Evolutionary conservation across 192 early-diverging fungal genomes (phyloP), one percentile per base, ranked within the genome.

Genomic region (Phlyctochytrium bullatum): DNA sequence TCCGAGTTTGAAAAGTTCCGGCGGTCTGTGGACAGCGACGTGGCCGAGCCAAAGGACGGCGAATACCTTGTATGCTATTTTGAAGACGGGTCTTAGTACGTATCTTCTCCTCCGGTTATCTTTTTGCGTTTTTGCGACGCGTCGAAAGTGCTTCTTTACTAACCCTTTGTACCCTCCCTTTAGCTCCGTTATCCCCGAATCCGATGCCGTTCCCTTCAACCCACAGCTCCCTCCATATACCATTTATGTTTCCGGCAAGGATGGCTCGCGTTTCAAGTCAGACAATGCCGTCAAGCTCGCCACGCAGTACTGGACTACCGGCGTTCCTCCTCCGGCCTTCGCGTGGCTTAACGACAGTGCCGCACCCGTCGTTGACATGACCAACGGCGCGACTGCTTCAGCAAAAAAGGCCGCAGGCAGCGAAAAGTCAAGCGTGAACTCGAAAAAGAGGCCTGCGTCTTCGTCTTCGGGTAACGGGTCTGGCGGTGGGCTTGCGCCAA

Each of bases 61-160:
- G 83, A 86, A 71, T 77, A 74, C 30, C 73, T 86, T 29, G 85
- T 86, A 14, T 83, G 81, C 65, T 86, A 86, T 65, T 86, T 86
- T 72, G 85, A 86, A 71, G 85, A 86, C 51, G 85, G 71, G 16
- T 86, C 83, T 2, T 86, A 67, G 79, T 80, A 62, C 68, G 76
- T 78, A 25, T 50, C 3, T 23, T 62, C 25, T 33, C 17, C 35
- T n/a, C 23, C 53, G 16, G 2, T n/a, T 29, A 25, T 32, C 20
- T 57, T 12, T 40, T 51, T 27, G 62, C 10, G 24, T 10, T 59
- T 67, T 6, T n/a, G 58, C 16, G 3, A 20, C n/a, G n/a, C n/a
- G n/a, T n/a, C n/a, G 35, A 36, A 61, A 16, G 60, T 28, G 3
- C 52, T 12, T 33, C 24, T 67, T 6, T 63, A 17, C 6, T n/a